phyloP scores from a whole-genome alignment of 257 asterid genomes.

The Nicotiana paniculata region DNA sequence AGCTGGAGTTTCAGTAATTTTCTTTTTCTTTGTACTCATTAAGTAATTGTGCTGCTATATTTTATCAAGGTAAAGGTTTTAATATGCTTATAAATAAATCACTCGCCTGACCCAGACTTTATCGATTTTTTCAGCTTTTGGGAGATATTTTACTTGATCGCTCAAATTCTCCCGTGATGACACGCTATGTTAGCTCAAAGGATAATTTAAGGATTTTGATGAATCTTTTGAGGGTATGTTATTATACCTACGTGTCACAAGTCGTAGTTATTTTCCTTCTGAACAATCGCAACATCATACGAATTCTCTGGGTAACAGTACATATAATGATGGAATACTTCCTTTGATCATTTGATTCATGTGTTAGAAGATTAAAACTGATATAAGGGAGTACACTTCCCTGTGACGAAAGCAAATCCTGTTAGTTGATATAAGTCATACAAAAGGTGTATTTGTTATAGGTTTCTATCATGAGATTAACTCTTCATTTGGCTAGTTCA shows the following conservation, averaged over 20 bases:
- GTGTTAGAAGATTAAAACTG: background rate
- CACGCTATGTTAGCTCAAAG: conserved; percentile 71
- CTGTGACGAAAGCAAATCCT: background rate
- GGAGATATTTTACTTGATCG: conserved; percentile 91
- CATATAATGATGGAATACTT: background rate
- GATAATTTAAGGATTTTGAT: conserved; percentile 65
- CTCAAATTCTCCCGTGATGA: conserved; percentile 67
- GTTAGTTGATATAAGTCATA: background rate
- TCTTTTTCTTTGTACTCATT: background rate
- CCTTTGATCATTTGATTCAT: background rate
- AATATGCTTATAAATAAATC: background rate
- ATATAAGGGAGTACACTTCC: background rate
- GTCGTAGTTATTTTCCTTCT: background rate
- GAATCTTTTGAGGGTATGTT: conserved; percentile 84
- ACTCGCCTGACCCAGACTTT: background rate
- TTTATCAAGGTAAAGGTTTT: background rate
- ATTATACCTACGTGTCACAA: background rate
- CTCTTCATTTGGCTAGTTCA: background rate
- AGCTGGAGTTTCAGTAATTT: background rate
- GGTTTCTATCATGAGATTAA: background rate
- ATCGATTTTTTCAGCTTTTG: conserved; percentile 49
- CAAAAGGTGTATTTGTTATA: background rate
- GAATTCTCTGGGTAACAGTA: background rate
- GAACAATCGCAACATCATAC: background rate
- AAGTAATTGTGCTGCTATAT: background rate